Evolutionary conservation across 2,329 filamentous ascomycete species (phyloP), one percentile per base, ranked within the genome.

Genomic region (Decorospora gaudefroyi): DNA sequence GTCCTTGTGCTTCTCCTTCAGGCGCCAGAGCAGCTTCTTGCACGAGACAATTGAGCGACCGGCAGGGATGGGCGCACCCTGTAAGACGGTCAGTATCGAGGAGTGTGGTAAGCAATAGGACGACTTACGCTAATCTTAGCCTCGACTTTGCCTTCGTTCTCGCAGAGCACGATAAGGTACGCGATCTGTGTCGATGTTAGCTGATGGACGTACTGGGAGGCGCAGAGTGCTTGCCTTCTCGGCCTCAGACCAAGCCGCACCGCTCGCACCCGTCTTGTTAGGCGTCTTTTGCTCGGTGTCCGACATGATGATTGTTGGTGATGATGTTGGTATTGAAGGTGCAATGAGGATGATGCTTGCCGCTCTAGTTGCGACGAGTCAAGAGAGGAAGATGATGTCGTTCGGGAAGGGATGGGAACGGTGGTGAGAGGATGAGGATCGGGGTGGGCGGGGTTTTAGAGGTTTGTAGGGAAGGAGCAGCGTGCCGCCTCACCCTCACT

Each of bases 11-110:
- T 55, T 57, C n/a, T 48, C 50, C 45, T 61, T 63, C 10, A 66
- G 49, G 17, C 58, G 59, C 2, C 27, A 27, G 15, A 65, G 26
- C 35, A 66, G 51, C 34, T 54, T 58, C 39, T 56, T 44, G 45
- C 64, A 67, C 1, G 64, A 61, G 39, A 59, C 50, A 15, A 51
- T 21, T 19, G 50, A 46, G 28, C 62, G 59, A 7, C 57, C 57
- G n/a, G 28, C 39, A 1, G 62, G 64, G 12, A 55, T 49, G 3
- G 62, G 62, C 4, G 59, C 49, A 15, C 47, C 46, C 59, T 65
- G 33, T 1, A 6, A 4, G 4, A 12, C 1, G 34, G 28, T 56
- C 19, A 49, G 46, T 33, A 29, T 31, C 8, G 4, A 10, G 15
- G n/a, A 10, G 7, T 8, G 15, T 3, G 9, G 13, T 8, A n/a